A percentile compares a stretch with the other conserved stretches of the same genome.
These are phyloP conservation scores for Backusella mclennaniae DNA, from an alignment of 192 early-diverging fungal species.

Conservation along the genomic window DNA sequence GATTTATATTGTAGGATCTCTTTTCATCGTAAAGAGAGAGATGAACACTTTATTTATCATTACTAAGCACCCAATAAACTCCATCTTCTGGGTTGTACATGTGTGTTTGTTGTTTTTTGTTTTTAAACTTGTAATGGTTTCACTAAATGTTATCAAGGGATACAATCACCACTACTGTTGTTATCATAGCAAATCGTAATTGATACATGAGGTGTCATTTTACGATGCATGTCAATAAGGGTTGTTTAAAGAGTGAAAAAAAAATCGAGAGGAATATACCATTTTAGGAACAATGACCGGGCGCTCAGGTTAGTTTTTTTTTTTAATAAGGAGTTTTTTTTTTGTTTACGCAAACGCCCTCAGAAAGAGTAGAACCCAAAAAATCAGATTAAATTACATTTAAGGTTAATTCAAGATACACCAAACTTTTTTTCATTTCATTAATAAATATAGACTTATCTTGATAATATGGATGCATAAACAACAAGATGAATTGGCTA, in stretches of 20 bases:
- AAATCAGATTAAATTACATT: not conserved
- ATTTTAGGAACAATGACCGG: not conserved
- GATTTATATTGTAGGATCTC: not conserved
- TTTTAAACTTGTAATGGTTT: not conserved
- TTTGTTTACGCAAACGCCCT: no score
- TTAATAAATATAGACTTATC: no score
- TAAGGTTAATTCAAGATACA: not conserved
- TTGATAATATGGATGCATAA: no score
- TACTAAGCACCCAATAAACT: not conserved
- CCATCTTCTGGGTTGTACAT: not conserved
- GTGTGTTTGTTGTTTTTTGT: not conserved
- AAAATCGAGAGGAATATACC: not conserved
- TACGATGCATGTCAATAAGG: not conserved
- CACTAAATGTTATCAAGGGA: not conserved
- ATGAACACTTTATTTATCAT: not conserved
- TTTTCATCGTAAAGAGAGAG: not conserved
- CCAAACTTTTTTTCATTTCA: no score
- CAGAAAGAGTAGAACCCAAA: not conserved
- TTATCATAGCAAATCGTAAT: no score
- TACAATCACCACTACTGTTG: not conserved
- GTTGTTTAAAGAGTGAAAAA: not conserved
- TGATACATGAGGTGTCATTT: no score
- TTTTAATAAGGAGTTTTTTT: no score
- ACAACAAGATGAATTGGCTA: no score
- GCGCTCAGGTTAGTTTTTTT: no score